Evolutionary conservation across 495 filamentous ascomycete species (phyloP), one percentile per base, ranked within the genome.

Genomic region (Lophiostoma macrostomum): DNA sequence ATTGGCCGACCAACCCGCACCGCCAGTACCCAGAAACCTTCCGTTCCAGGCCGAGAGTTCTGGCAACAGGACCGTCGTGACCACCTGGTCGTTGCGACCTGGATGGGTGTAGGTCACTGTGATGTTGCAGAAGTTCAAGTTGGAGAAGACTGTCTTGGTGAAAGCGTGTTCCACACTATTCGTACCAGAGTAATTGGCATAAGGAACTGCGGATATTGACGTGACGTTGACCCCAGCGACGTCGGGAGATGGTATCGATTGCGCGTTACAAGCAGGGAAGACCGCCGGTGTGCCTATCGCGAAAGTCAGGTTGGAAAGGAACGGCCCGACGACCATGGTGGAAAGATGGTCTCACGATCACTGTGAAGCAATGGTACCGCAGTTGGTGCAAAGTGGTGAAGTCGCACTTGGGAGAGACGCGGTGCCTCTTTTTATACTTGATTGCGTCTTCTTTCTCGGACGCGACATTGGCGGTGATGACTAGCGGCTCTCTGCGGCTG

Each of bases 41-140:
- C 66, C 67, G 36, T 77, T 76, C 69, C 71, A 77, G 6, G 61
- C 45, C 1, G 41, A 18, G 0, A 4, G 13, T 8, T 64, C 42
- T 1, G 74, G 76, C 0, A 77, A 56, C 66, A 65, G 73, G 19
- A 68, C 34, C 35, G 67, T 57, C 38, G 67, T 63, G 35, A 50
- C 48, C 36, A 78, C 56, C 4, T 19, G 60, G 45, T 77, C 74
- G 50, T 69, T 61, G 27, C 59, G 44, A 1, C 65, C 70, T 0
- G 69, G 66, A 58, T 76, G 73, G 2, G 74, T 74, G 54, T 76
- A 73, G 5, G 64, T 64, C 24, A 76, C 52, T 3, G 71, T 76
- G 31, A 77, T 55, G 50, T 77, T 75, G 56, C 74, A 76, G 56
- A 75, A 75, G 39, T 66, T 63, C 51, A 63, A 35, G 34, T 36